These are phyloP conservation scores for Daldinia sp. DNA, from an alignment of 2,329 filamentous ascomycete species.

Conservation along the genomic window DNA sequence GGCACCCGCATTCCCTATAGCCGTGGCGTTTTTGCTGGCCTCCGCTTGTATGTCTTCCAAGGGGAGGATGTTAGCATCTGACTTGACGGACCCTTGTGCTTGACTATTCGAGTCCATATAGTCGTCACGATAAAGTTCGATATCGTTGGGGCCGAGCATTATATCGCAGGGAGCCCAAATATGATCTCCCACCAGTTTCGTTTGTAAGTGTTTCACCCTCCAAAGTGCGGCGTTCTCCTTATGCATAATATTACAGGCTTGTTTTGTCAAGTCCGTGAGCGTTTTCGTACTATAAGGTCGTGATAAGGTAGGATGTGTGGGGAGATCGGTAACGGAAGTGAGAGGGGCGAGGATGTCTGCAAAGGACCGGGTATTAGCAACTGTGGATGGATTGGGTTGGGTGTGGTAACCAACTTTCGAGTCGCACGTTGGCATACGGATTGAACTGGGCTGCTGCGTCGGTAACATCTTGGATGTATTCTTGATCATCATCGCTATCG, in stretches of 20 bases:
- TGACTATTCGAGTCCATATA: conserved; percentile 45
- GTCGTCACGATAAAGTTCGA: conserved; percentile 61
- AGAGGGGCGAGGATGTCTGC: conserved; percentile 78
- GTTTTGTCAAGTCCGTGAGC: conserved; percentile 73
- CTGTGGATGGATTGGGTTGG: background rate
- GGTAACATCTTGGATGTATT: conserved; percentile 67
- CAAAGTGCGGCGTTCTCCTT: conserved; percentile 77
- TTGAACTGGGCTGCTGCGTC: conserved; percentile 73
- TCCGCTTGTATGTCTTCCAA: conserved; percentile 36
- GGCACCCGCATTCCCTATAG: conserved; percentile 37
- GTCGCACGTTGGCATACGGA: conserved; percentile 74
- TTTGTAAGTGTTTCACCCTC: conserved; percentile 77
- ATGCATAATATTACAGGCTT: conserved; percentile 75
- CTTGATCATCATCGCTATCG: conserved; percentile 75
- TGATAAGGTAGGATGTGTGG: conserved; percentile 77
- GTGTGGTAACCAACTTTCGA: conserved; percentile 67
- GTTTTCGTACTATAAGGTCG: conserved; percentile 78
- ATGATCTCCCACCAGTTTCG: conserved; percentile 77
- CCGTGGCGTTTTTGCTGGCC: conserved; percentile 34
- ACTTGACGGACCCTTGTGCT: conserved; percentile 37
- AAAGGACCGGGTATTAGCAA: conserved; percentile 41
- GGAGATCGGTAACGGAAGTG: conserved; percentile 76
- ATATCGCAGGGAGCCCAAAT: conserved; percentile 70
- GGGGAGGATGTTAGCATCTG: conserved; percentile 33
- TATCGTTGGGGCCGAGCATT: conserved; percentile 65